Evolutionary conservation across 345 rosid species (phyloP).

Genomic region (Cardamine resedifolia): DNA sequence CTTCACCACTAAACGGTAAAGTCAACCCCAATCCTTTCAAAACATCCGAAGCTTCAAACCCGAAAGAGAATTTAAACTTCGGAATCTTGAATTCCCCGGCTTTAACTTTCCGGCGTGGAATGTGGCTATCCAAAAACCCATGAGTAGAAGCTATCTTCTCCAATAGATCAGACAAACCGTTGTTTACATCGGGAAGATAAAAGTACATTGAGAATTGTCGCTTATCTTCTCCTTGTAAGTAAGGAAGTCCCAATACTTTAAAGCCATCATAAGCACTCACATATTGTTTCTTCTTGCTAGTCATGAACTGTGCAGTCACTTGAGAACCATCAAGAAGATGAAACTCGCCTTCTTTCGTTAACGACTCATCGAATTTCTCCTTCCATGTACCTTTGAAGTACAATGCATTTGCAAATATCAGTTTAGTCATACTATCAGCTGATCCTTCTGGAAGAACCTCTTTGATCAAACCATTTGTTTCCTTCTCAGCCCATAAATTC

Average conservation of each 20-base stretch:
- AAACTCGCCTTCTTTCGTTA: constrained; percentile 61
- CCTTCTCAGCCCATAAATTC: constrained; percentile 74
- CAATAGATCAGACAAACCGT: constrained; percentile 54
- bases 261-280: constrained; percentile 53
- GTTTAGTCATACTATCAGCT: constrained; percentile 51
- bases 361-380: constrained; percentile 56
- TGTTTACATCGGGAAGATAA: constrained; percentile 65
- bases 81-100: constrained; percentile 61
- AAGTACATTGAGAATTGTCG: constrained; percentile 71
- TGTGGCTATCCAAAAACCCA: constrained; percentile 52
- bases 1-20: constrained; percentile 55
- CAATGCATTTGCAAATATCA: constrained; percentile 73
- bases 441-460: constrained; percentile 72
- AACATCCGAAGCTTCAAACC: constrained; percentile 54
- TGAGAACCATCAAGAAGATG: constrained; percentile 54
- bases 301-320: constrained; percentile 70
- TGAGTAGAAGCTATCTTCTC: constrained; percentile 48
- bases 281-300: constrained; percentile 61
- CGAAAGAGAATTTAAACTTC: constrained; percentile 56
- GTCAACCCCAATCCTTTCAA: constrained; percentile 55
- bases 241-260: constrained; percentile 75
- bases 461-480: constrained; percentile 69
- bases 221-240: constrained; percentile 66
- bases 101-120: constrained; percentile 41
- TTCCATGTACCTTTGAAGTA: constrained; percentile 86